A percentile compares a stretch with the other conserved stretches of the same genome.
Conservation (phyloP, 345 rosid species). For the Hevea brasiliensis region DNA sequence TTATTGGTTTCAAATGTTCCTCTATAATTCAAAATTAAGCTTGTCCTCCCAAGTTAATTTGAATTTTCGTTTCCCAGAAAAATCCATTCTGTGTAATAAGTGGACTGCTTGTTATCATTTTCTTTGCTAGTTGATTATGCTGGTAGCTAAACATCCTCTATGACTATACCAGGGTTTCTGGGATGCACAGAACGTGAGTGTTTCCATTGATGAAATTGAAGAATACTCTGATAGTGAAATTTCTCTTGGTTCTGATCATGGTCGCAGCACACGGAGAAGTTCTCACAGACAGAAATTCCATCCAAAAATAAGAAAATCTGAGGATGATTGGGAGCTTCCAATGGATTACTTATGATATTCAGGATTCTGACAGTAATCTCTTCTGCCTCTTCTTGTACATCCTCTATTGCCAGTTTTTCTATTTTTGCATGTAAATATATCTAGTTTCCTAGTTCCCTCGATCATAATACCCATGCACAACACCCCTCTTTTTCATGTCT, state of each 20-base stretch:
- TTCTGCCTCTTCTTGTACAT: not conserved
- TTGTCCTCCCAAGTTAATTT: not conserved
- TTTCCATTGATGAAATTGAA: slow-evolving; percentile 36
- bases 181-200: slow-evolving; percentile 45
- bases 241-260: slow-evolving; percentile 27
- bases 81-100: not conserved
- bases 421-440: not conserved
- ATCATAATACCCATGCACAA: not conserved
- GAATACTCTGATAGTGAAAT: slow-evolving; percentile 47
- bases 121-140: not conserved
- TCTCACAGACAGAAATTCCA: slow-evolving; percentile 25
- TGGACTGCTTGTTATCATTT: not conserved
- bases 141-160: not conserved
- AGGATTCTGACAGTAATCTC: not conserved
- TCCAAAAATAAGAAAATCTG: slow-evolving; percentile 31
- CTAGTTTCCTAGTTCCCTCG: not conserved
- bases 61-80: not conserved
- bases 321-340: slow-evolving; percentile 62
- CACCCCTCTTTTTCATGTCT: not conserved
- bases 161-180: slow-evolving; percentile 60
- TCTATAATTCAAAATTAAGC: not conserved
- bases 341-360: slow-evolving; percentile 51
- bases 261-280: slow-evolving; percentile 26
- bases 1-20: not conserved
- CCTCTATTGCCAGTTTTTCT: not conserved